A percentile compares a stretch with the other conserved stretches of the same genome.
These are phyloP conservation scores for Bisporella sp. DNA, from an alignment of 2,329 filamentous ascomycete genomes.

Conservation along the genomic window DNA sequence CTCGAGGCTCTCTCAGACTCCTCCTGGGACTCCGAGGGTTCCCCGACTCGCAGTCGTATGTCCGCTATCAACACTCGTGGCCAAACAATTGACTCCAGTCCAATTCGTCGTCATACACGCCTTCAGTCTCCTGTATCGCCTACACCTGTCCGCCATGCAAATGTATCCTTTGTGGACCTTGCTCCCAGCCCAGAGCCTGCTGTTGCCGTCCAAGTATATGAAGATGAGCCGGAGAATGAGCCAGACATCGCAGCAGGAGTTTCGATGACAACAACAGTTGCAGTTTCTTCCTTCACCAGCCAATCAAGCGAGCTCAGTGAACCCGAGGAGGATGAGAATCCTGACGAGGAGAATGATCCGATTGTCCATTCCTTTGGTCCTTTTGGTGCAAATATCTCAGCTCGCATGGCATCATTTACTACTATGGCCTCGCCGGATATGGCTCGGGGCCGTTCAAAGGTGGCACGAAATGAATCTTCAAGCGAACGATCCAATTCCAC, in stretches of 20 bases:
- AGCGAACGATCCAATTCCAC: slow-evolving; percentile 20
- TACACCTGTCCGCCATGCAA: slow-evolving; percentile 36
- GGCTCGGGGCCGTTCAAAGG: slow-evolving; percentile 16
- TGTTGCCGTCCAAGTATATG: slow-evolving; percentile 67
- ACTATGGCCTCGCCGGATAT: slow-evolving; percentile 54
- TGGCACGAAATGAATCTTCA: slow-evolving; percentile 19
- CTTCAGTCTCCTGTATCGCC: slow-evolving; percentile 75
- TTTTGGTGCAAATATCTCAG: slow-evolving; percentile 79
- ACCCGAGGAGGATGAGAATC: slow-evolving; percentile 59
- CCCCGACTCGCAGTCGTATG: slow-evolving; percentile 43
- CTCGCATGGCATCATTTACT: slow-evolving; percentile 71
- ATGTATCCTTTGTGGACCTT: slow-evolving; percentile 32
- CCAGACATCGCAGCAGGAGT: slow-evolving; percentile 10
- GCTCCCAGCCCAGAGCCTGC: slow-evolving; percentile 39
- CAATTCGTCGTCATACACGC: slow-evolving; percentile 46
- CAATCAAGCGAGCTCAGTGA: slow-evolving; percentile 49
- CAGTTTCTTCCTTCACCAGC: slow-evolving; percentile 21
- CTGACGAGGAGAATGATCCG: slow-evolving; percentile 91
- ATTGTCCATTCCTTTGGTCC: slow-evolving; percentile 88
- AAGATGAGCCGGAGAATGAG: slow-evolving; percentile 53
- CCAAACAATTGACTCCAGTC: slow-evolving; percentile 49
- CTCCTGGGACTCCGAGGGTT: slow-evolving; percentile 56
- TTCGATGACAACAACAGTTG: slow-evolving; percentile 20
- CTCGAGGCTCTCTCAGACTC: slow-evolving; percentile 41
- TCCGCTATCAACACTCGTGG: slow-evolving; percentile 25